Base-by-base conservation (phyloP, 768 basidiomycete genomes). In the Cystofilobasidium bisporidii region DNA sequence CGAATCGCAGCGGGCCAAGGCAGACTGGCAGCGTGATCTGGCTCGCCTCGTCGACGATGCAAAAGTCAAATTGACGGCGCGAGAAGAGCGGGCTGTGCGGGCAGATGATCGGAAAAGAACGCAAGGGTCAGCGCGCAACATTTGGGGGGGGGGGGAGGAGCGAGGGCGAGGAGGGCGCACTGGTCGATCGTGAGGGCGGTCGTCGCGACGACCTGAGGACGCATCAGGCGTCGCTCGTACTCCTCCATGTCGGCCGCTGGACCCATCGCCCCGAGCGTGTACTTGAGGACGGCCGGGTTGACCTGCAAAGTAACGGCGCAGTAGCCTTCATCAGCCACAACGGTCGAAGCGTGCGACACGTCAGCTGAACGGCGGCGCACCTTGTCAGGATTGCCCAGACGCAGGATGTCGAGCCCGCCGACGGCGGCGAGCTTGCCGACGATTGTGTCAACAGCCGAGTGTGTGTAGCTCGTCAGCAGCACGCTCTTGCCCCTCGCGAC, bases 391-490 rank as follows among this genome's bases (percentile, higher is more conserved):
- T 94, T 96, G 0, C 96, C 96, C 61, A 99, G 75, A 40, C 96
- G 80, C 72, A 99, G 76, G 55, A 98, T 28, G 2, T 32, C 53
- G 14, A 56, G 11, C 26, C 9, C 9, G 18, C 14, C 53, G 8
- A 87, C 24, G 81, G 79, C 74, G 90, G 87, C 79, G 66, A 97
- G 76, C 77, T 96, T 97, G 73, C 87, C 78, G 73, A 99, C 73
- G 73, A 98, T 94, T n/a, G 87, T 97, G 72, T 99, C 96, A 56
- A 99, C 96, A 0, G 96, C 94, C 18, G 93, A 96, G 79, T 99
- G 96, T 2, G 96, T 99, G 76, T 97, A 96, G 55, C 89, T 89
- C 10, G 88, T 88, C 69, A 98, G 77, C 30, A 99, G 78, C 8
- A 98, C 89, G 0, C 83, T 88, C 80, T 96, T 93, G 10, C 90